Evolutionary conservation across 2,329 filamentous ascomycete genomes (phyloP), one percentile per base, ranked within the genome.

Genomic region (Seiridium cupressi): DNA sequence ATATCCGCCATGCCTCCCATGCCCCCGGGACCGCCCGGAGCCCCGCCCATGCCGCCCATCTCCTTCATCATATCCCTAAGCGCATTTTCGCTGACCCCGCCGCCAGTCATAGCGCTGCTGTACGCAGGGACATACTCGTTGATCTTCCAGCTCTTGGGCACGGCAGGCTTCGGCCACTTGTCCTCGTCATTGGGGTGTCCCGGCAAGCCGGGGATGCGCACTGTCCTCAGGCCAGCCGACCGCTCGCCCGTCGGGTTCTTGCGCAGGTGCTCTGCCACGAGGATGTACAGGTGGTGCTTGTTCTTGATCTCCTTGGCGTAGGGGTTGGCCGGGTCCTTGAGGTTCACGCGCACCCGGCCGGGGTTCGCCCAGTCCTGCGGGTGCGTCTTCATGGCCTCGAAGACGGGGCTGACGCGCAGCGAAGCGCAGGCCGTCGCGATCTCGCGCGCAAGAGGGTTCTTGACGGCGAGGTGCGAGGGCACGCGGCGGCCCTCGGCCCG

Each of bases 341-440:
- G 79, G 70, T 89, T 79, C 55, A 98, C 87, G 67, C 91, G 88
- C 64, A 98, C 91, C 61, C 95, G 84, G 3, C 95, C 95, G 10
- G 95, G 95, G 79, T 99, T 99, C 60, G 90, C 89, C 95, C 95
- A 99, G 80, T 99, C 95, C 78, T 95, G 94, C 5, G 95, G 95
- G 76, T 99, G 95, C 62, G 88, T 84, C 81, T 97, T 97, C 72
- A 90, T 90, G 1, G 93, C 92, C 78, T 99, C 95, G 73, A 97
- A 90, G 6, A 95, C 87, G 48, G 89, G 88, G 63, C 85, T 83
- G 42, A 92, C 79, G 36, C 89, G 85, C 62, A 97, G 83, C 51
- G 82, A 77, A 47, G 88, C 87, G 74, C 91, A 91, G n/a, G 93
- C 94, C 72, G 91, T 89, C 49, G 93, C 89, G 72, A 99, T 93